A percentile compares a stretch with the other conserved stretches of the same genome.
These are phyloP conservation scores for Schizosaccharomyces octosporus DNA, from an alignment of 805 yeast genomes.

Conservation along the genomic window DNA sequence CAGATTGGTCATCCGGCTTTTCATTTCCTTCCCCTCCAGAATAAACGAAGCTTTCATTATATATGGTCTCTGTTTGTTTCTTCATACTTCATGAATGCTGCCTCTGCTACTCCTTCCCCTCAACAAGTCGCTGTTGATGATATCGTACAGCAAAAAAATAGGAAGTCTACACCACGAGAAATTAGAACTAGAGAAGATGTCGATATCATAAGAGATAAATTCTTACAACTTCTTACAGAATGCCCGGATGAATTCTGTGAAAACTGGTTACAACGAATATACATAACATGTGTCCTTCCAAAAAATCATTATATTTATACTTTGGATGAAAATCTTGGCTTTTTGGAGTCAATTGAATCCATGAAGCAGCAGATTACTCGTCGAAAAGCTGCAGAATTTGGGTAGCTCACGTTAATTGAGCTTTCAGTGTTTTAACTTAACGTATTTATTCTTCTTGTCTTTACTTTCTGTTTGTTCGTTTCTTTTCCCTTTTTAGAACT, in stretches of 20 bases:
- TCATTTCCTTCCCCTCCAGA: not conserved
- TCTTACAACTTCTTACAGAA: not conserved
- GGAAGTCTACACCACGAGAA: not conserved
- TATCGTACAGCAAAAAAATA: not conserved
- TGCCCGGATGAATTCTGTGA: not conserved
- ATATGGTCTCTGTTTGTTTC: not conserved
- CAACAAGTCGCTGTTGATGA: not conserved
- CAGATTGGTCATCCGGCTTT: not conserved
- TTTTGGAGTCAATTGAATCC: not conserved
- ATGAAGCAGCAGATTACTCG: not conserved
- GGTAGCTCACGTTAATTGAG: not conserved
- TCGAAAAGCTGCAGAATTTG: not conserved
- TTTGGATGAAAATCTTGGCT: not conserved
- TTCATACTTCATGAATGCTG: not conserved
- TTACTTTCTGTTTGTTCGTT: too few relatives aligned
- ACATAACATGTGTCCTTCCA: not conserved
- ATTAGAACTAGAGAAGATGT: not conserved
- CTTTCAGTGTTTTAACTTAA: not conserved
- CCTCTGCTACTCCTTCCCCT: not conserved
- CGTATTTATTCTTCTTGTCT: not conserved
- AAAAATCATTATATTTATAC: not conserved
- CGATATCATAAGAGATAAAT: not conserved
- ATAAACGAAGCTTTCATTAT: not conserved
- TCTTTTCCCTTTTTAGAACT: too few relatives aligned
- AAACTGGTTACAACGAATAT: not conserved